Base-by-base conservation (phyloP, 495 filamentous ascomycete species). In the Daldinia vernicosa region DNA sequence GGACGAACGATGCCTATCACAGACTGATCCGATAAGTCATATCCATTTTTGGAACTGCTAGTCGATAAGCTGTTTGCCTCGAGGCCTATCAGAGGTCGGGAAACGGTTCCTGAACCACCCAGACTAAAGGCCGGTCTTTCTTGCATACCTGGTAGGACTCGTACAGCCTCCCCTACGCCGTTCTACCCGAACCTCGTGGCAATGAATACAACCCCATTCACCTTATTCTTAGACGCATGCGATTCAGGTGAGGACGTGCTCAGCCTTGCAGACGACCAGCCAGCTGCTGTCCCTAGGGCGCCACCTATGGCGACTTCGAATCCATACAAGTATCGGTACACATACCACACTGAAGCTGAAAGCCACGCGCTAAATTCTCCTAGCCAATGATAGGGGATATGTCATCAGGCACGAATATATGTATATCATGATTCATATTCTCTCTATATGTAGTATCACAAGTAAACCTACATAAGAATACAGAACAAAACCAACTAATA, bases 1-100 rank as follows among this genome's bases (percentile, higher is more conserved):
- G 70, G 70, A 69, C 43, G 66, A 73, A 69, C 66, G 62, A 69
- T 69, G 55, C 70, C 70, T 69, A 73, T 60, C 63, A 73, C 14
- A 73, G 70, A 63, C 53, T 27, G 39, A 45, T 54, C 66, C 62
- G 61, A 62, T 63, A 62, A 35, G 61, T 59, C 66, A 59, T 63
- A 52, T 69, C 70, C 70, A 57, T 73, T 73, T 73, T 54, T 51
- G 70, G 70, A 69, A 73, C 24, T 58, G 56, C n/a, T 67, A 58
- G 61, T 61, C 54, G 30, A 66, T 63, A 58, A 62, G 62, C 43
- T 58, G 66, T 51, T 59, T 50, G 24, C 22, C 33, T 57, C 62
- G 70, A 66, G 52, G 47, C 66, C 70, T 73, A 66, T 69, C 40
- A 64, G 56, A 52, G 7, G 43, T 27, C 35, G 61, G 22, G 51